phyloP scores from a whole-genome alignment of 176 grass and related monocot genomes.

The Elaeis guineensis region DNA sequence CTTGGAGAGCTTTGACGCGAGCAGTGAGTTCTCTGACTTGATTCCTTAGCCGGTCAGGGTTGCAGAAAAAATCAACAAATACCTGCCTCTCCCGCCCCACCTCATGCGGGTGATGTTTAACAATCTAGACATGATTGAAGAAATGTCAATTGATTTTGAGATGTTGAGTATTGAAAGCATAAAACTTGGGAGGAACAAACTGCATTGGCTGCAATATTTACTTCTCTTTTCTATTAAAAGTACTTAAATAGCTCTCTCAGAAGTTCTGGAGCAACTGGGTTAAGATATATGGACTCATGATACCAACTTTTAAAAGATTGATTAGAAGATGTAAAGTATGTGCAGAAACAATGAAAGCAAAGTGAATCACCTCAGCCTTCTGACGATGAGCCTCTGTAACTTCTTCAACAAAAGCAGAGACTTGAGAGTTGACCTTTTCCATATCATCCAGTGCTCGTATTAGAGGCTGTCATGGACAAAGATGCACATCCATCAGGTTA shows the following conservation, averaged over 20 bases:
- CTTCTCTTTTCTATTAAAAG: too few relatives aligned
- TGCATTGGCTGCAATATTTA: too few relatives aligned
- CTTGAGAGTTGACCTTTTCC: conserved; percentile 89
- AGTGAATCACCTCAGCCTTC: conserved; percentile 73
- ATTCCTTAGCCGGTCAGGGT: conserved; percentile 60
- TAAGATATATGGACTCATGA: too few relatives aligned
- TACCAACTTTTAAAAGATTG: too few relatives aligned
- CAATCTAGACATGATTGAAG: conserved; percentile 27
- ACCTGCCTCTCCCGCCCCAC: conserved; percentile 73
- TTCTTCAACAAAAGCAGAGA: conserved; percentile 92
- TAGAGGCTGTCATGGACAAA: conserved; percentile 42
- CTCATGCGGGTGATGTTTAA: conserved; percentile 59
- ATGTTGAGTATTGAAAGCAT: too few relatives aligned
- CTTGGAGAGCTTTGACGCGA: conserved; percentile 57
- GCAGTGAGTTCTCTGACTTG: conserved; percentile 74
- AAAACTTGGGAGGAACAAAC: too few relatives aligned
- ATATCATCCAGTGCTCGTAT: conserved; percentile 95
- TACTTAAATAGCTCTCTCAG: too few relatives aligned
- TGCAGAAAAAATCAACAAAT: conserved; percentile 81
- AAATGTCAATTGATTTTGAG: too few relatives aligned
- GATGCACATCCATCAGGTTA: background rate
- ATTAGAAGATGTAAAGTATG: background rate
- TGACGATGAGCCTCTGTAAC: conserved; percentile 86
- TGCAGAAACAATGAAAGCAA: background rate
- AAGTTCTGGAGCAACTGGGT: too few relatives aligned